phyloP scores from a whole-genome alignment of 148 eudicot species.

The Vaccinium darrowii region DNA sequence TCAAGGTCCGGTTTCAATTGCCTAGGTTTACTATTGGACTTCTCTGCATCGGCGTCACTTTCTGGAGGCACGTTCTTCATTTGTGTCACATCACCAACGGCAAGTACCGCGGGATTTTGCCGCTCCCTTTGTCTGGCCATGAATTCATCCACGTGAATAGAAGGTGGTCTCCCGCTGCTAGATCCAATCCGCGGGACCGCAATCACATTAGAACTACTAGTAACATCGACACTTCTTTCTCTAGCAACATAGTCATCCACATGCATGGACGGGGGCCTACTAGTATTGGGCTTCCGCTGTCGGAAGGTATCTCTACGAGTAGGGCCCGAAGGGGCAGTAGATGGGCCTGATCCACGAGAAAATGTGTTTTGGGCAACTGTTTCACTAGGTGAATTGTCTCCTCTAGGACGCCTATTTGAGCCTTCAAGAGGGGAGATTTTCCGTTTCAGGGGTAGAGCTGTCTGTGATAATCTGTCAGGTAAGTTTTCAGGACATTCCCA shows the following conservation, averaged over 20 bases:
- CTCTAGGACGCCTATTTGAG: constrained; percentile 68
- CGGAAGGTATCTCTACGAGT: constrained; percentile 84
- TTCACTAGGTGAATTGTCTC: constrained; percentile 56
- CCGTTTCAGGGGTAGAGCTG: constrained; percentile 58
- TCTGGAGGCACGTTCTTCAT: constrained; percentile 45
- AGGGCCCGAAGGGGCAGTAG: constrained; percentile 50
- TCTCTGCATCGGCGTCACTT: constrained; percentile 42
- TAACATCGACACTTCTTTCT: constrained; percentile 83
- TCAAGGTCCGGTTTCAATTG: constrained; percentile 79
- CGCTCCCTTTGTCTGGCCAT: constrained; percentile 94
- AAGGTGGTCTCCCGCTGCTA: constrained; percentile 89
- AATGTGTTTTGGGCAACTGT: constrained; percentile 29
- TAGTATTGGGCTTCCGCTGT: constrained; percentile 92
- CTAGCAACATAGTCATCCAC: constrained; percentile 98
- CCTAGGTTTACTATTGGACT: constrained; percentile 48
- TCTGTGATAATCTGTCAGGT: constrained; percentile 70
- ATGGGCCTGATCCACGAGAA: constrained; percentile 58
- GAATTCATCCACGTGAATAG: constrained; percentile 96
- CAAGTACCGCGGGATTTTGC: constrained; percentile 54
- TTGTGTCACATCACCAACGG: constrained; percentile 49
- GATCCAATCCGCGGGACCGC: constrained; percentile 85
- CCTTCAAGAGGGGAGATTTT: constrained; percentile 66
- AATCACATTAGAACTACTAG: constrained; percentile 73
- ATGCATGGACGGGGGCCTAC: constrained; percentile 99
- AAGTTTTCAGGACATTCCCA: constrained; percentile 99